These are phyloP conservation scores for Yamadazyma buinensis DNA, from an alignment of 1,139 yeast genomes.

Conservation along the genomic window DNA sequence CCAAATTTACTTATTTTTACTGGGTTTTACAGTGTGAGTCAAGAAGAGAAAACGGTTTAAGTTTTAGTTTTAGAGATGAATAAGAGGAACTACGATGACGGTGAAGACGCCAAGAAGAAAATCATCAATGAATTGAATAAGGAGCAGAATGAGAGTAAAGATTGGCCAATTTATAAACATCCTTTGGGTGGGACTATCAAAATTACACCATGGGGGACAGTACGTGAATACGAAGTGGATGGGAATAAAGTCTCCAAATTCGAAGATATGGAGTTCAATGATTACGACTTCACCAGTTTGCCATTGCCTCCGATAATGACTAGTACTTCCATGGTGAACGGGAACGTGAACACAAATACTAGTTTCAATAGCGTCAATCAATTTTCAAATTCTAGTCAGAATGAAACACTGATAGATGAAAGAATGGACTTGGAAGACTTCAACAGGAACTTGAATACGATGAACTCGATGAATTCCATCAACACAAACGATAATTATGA, in stretches of 20 bases:
- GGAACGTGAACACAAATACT: not conserved
- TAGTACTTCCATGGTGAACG: no score
- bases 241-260: constrained; percentile 40
- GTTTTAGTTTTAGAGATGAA: no score
- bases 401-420: not conserved
- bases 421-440: not conserved
- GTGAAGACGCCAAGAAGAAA: constrained; percentile 22
- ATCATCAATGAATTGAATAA: constrained; percentile 20
- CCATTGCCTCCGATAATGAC: not conserved
- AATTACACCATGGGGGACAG: constrained; percentile 60
- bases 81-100: constrained; percentile 27
- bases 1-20: no score
- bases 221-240: constrained; percentile 31
- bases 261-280: constrained; percentile 41
- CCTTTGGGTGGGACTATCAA: constrained; percentile 65
- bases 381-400: not conserved
- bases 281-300: constrained; percentile 19
- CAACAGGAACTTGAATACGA: not conserved
- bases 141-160: constrained; percentile 30
- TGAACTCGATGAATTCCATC: constrained; percentile 3
- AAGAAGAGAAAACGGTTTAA: no score
- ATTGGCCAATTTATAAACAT: constrained; percentile 60
- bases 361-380: not conserved
- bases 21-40: no score
- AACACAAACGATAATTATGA: constrained; percentile 5